Evolutionary conservation across 139 green algal species (phyloP), one percentile per base, ranked within the genome.

Genomic region (Choricystis sp.): DNA sequence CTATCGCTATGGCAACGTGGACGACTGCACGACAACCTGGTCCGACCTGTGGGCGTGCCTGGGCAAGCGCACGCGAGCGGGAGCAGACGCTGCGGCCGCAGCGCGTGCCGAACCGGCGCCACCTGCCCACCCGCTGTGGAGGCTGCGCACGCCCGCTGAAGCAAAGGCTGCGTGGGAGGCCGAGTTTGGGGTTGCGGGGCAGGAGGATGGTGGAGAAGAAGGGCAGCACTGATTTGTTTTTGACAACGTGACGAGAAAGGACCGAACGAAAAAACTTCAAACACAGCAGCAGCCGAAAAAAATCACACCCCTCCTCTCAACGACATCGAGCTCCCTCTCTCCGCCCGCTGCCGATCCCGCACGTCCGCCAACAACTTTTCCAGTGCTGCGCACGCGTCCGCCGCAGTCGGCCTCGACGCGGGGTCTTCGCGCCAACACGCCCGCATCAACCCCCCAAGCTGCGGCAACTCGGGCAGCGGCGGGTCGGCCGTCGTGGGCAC

Each of bases 1-100:
- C 27, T 76, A 76, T 48, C 26, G 66, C 4, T 68, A 65, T 27
- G 70, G 70, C 22, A 29, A 66, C 19, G 62, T 76, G 3, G 70
- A 76, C 48, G 70, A 76, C 58, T 76, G 70, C 28, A 49, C 59
- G n/a, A 19, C 31, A 23, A 49, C 69, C 30, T 76, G 70, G 70
- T 29, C 31, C 5, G 24, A 59, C 20, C 58, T 76, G 14, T 72
- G 59, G 14, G 62, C 65, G 28, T 76, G 70, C 60, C 49, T 76
- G 59, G 59, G 57, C 4, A 62, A 58, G 59, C 61, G 64, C 22
- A 74, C 69, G 14, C 63, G 63, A n/a, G 29, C 27, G 28, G 27
- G 14, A 5, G 14, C 4, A 56, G 28, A 24, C 25, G 60, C 3
- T 26, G 60, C 60, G 16, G 40, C 2, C 24, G 31, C 40, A 3